Percentiles rank a stretch among this genome's conserved stretches.
phyloP scores from a whole-genome alignment of 805 yeast species.

The Metschnikowia chrysomelidarum region DNA sequence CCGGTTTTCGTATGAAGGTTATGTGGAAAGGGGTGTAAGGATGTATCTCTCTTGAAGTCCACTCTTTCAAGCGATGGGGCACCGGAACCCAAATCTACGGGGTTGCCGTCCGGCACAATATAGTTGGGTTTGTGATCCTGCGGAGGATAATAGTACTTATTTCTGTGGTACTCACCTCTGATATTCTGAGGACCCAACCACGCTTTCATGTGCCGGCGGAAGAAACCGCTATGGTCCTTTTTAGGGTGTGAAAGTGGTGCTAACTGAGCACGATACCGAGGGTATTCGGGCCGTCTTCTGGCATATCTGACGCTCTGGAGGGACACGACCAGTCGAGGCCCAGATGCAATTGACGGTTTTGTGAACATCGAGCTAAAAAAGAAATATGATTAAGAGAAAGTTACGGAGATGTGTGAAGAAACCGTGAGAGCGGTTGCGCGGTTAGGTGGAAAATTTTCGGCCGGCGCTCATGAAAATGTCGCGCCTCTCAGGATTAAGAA shows the following conservation, averaged over 20 bases:
- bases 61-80: slow-evolving; percentile 18
- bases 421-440: too few species aligned
- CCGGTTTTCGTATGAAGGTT: slow-evolving; percentile 72
- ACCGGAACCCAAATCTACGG: slow-evolving; percentile 25
- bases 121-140: slow-evolving; percentile 72
- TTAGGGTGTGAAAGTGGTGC: slow-evolving; percentile 32
- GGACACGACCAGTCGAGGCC: slow-evolving; percentile 17
- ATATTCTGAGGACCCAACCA: slow-evolving; percentile 83
- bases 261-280: slow-evolving; percentile 31
- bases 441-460: slow-evolving; percentile 6
- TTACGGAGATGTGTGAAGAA: too few species aligned
- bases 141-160: slow-evolving; percentile 70
- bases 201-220: slow-evolving; percentile 62
- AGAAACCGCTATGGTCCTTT: slow-evolving; percentile 48
- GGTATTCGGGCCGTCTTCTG: slow-evolving; percentile 35
- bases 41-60: slow-evolving; percentile 22
- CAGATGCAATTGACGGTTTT: slow-evolving; percentile 9
- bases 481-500: too few species aligned
- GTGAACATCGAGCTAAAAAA: slow-evolving; percentile 12
- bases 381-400: too few species aligned
- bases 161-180: slow-evolving; percentile 76
- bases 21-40: slow-evolving; percentile 78
- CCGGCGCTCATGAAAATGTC: slow-evolving; percentile 5
- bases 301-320: slow-evolving; percentile 18
- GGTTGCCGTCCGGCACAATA: slow-evolving; percentile 53